Evolutionary conservation across 257 asterid genomes (phyloP).

Genomic region (Vinca minor): DNA sequence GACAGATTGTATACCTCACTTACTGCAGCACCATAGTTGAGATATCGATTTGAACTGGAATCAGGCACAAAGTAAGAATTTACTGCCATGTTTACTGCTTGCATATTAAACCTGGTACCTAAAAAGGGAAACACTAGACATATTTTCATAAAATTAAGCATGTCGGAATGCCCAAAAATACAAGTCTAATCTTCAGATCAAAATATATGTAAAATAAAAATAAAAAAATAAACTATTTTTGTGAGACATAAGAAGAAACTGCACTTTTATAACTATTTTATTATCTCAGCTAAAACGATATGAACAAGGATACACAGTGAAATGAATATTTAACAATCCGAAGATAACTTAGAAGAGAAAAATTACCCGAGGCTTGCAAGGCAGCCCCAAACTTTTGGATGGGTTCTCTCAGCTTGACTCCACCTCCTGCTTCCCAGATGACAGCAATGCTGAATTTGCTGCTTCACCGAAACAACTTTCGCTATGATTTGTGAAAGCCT

Average conservation of each 20-base stretch:
- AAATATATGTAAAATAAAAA: no score
- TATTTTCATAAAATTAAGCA: no score
- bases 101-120: no score
- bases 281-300: no score
- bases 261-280: no score
- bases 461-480: slow-evolving; percentile 10
- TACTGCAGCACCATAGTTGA: slow-evolving; percentile 58
- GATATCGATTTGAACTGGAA: slow-evolving; percentile 24
- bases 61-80: slow-evolving; percentile 46
- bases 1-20: slow-evolving; percentile 48
- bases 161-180: no score
- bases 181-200: no score
- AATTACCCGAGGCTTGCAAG: slow-evolving; percentile 59
- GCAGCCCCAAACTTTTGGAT: slow-evolving; percentile 46
- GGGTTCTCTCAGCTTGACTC: slow-evolving; percentile 42
- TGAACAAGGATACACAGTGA: no score
- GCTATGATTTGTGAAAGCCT: slow-evolving; percentile 8
- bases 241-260: no score
- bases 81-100: slow-evolving; percentile 41
- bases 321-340: background rate
- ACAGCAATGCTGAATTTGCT: slow-evolving; percentile 25
- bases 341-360: background rate
- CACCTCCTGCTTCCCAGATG: slow-evolving; percentile 51
- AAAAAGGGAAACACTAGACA: no score
- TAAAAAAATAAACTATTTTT: no score